Conservation (phyloP, 106 monocot species). For the Allium fistulosum region DNA sequence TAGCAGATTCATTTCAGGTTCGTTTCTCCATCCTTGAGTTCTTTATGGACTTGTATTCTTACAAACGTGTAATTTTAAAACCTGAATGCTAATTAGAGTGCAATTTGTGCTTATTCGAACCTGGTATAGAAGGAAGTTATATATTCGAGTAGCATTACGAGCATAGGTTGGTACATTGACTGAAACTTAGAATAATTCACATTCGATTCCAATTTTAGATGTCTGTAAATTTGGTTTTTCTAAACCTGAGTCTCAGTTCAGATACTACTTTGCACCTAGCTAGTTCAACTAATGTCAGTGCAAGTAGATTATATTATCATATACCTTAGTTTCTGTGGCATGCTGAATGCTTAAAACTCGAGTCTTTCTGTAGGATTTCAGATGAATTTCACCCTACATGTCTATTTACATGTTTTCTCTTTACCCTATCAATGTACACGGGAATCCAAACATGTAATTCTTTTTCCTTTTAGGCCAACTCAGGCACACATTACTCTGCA, state of each 20-base stretch:
- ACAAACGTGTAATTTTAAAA: background rate
- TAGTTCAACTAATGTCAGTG: too few species aligned
- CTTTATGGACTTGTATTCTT: background rate
- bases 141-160: background rate
- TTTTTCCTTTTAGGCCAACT: background rate
- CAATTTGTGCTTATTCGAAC: background rate
- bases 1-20: constrained; percentile 44
- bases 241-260: too few species aligned
- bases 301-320: too few species aligned
- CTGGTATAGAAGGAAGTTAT: background rate
- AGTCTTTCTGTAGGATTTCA: background rate
- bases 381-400: background rate
- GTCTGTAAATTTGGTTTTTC: too few species aligned
- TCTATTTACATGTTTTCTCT: background rate
- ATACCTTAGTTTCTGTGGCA: too few species aligned
- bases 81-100: background rate
- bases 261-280: too few species aligned
- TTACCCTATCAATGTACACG: background rate
- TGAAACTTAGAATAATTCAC: too few species aligned
- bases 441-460: background rate
- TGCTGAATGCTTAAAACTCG: too few species aligned
- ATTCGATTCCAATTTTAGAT: too few species aligned
- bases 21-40: background rate
- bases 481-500: background rate
- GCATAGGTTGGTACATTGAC: too few species aligned